These are phyloP conservation scores for Vitellaria paradoxa DNA, from an alignment of 179 eudicot genomes.

Conservation along the genomic window DNA sequence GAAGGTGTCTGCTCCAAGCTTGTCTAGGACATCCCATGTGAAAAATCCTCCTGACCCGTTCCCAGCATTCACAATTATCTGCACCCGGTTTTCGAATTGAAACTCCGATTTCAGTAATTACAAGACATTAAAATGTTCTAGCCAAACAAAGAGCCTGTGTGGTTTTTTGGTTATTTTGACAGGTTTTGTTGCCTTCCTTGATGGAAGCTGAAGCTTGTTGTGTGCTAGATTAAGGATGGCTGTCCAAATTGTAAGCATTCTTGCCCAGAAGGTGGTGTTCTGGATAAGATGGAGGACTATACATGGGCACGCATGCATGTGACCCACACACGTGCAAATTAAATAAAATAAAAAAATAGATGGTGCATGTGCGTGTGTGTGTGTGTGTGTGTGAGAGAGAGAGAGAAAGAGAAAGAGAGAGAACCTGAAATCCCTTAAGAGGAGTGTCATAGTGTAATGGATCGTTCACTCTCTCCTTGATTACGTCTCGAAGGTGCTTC, in stretches of 20 bases:
- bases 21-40: conserved; percentile 86
- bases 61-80: conserved; percentile 94
- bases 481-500: conserved; percentile 68
- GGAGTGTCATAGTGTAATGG: conserved; percentile 73
- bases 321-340: background rate
- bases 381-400: too few species aligned
- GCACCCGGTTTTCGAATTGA: conserved; percentile 10
- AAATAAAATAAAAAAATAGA: background rate
- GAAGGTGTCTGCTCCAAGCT: conserved; percentile 90
- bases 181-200: too few species aligned
- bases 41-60: conserved; percentile 97
- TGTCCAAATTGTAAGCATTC: too few species aligned
- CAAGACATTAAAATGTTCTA: too few species aligned
- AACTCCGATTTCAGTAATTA: background rate
- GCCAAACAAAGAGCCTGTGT: too few species aligned
- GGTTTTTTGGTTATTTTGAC: too few species aligned
- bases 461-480: conserved; percentile 83
- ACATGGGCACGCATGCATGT: background rate
- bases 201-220: too few species aligned
- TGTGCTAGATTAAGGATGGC: too few species aligned
- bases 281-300: background rate
- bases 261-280: too few species aligned
- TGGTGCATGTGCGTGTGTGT: background rate
- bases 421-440: conserved; percentile 82
- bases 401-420: conserved; percentile 14